Evolutionary conservation across 2,329 filamentous ascomycete species (phyloP), one percentile per base, ranked within the genome.

Genomic region (Pyricularia sp.): DNA sequence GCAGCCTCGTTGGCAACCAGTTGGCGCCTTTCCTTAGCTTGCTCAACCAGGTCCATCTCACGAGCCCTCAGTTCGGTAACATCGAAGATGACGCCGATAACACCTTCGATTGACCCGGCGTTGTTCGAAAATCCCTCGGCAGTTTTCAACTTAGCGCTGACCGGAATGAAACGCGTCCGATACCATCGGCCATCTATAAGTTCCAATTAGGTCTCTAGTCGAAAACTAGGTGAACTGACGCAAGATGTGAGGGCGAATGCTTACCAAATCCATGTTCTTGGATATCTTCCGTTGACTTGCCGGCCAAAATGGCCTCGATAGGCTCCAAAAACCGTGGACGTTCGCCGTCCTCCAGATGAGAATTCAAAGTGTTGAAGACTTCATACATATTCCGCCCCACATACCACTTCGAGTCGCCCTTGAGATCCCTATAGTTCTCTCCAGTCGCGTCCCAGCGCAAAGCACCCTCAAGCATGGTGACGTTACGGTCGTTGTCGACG

Each of bases 71-170:
- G 74, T 69, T 91, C 88, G 0, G 89, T 92, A 6, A 92, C 84
- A 70, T 93, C 89, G 82, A 91, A 89, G 60, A 88, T 87, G n/a
- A 92, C 84, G 2, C 88, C 89, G 65, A 91, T 90, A 1, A 90
- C 88, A 1, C 89, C 89, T 67, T 90, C 86, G 24, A 91, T 80
- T 62, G 78, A 82, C 4, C 24, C 24, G 6, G 26, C 55, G 2
- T 3, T 77, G 16, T 83, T 78, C 16, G 74, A 75, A 3, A 75
- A 76, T 68, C 79, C 79, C 16, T 80, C 77, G 16, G 84, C 83
- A 33, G 78, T 77, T 1, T 81, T 77, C 60, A 82, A 81, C 64
- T 85, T 84, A 16, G 80, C 82, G 26, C 84, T 74, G 44, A 90
- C 79, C 1, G 89, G 88, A 9, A 90, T 79, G 67, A 92, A 84